Evolutionary conservation across 2,329 filamentous ascomycete genomes (phyloP).

Genomic region (Nigrospora sphaerica): DNA sequence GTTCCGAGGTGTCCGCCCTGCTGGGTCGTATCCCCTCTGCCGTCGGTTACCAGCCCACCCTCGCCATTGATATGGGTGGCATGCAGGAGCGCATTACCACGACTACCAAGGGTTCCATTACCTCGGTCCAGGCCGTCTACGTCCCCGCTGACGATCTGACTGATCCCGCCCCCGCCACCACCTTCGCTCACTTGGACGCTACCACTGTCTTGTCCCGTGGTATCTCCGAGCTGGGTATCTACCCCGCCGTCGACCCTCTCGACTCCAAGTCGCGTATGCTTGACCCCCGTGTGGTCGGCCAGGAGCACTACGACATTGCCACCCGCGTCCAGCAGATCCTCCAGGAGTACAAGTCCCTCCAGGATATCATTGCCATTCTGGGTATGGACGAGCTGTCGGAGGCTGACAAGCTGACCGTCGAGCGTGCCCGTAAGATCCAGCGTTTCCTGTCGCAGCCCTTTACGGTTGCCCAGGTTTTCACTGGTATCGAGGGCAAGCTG

Average conservation of each 20-base stretch:
- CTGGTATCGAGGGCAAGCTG: constrained; percentile 89
- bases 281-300: constrained; percentile 94
- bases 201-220: constrained; percentile 99
- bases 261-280: constrained; percentile 99
- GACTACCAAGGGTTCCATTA: constrained; percentile 99
- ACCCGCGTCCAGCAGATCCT: constrained; percentile 97
- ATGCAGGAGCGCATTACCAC: constrained; percentile 99
- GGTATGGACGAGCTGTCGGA: constrained; percentile 99
- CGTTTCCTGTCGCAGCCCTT: constrained; percentile 99
- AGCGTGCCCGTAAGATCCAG: constrained; percentile 99
- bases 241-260: constrained; percentile 98
- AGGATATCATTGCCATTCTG: constrained; percentile 99
- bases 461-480: constrained; percentile 80
- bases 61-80: constrained; percentile 96
- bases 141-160: constrained; percentile 99
- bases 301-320: constrained; percentile 95
- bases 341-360: constrained; percentile 99
- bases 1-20: constrained; percentile 99
- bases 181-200: constrained; percentile 99
- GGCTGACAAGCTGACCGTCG: constrained; percentile 98
- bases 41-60: constrained; percentile 99
- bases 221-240: constrained; percentile 99
- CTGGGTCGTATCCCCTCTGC: constrained; percentile 99
- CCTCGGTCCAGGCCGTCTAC: constrained; percentile 99
- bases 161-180: constrained; percentile 98